Evolutionary conservation across 129 eudicot species (phyloP).

Genomic region (Flaveria brownii): DNA sequence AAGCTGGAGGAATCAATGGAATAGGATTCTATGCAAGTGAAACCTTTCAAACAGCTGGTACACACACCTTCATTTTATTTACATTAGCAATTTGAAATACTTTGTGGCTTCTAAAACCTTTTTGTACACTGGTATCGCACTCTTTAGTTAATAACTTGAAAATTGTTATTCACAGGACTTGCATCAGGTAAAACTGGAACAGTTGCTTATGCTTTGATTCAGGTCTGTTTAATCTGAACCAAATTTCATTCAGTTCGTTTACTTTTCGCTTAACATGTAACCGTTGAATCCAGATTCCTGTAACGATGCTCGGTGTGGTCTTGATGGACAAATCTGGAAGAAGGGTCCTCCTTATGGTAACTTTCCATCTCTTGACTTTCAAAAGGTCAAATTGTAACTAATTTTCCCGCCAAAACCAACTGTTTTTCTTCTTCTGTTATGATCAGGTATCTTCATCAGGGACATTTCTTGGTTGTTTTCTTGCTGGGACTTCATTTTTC

Average conservation of each 20-base stretch:
- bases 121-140: neutral
- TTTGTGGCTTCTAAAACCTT: too few species aligned
- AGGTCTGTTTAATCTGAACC: slow-evolving; percentile 42
- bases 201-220: slow-evolving; percentile 67
- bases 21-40: slow-evolving; percentile 77
- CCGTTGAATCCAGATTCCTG: slow-evolving; percentile 53
- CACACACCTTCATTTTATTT: neutral
- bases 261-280: neutral
- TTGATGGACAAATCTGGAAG: slow-evolving; percentile 86
- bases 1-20: slow-evolving; percentile 82
- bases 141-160: neutral
- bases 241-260: neutral
- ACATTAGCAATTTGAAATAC: neutral
- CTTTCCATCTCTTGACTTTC: slow-evolving; percentile 52
- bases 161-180: slow-evolving; percentile 49
- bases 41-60: slow-evolving; percentile 83
- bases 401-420: slow-evolving; percentile 39
- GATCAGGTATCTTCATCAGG: slow-evolving; percentile 77
- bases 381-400: slow-evolving; percentile 48
- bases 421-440: neutral
- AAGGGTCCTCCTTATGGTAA: slow-evolving; percentile 66
- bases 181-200: slow-evolving; percentile 66
- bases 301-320: slow-evolving; percentile 68
- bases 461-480: slow-evolving; percentile 71
- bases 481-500: slow-evolving; percentile 68